phyloP scores from a whole-genome alignment of 139 green algal species.

The Pseudopediastrum boryanum region DNA sequence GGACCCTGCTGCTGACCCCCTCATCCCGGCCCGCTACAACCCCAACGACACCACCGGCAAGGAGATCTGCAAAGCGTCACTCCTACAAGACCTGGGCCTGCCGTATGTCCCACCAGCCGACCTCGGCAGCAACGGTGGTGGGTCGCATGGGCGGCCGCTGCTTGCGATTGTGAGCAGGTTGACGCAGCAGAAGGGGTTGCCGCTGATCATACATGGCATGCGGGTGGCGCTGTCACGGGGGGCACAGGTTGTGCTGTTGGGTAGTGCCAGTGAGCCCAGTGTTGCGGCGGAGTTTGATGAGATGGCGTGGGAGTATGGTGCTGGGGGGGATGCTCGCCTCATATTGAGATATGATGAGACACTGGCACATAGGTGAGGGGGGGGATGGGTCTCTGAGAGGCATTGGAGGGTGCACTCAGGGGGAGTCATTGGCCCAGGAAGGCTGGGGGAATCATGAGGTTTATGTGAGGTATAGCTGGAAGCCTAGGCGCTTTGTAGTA shows the following conservation, averaged over 20 bases:
- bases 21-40: slow-evolving; percentile 68
- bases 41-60: slow-evolving; percentile 55
- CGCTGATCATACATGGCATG: slow-evolving; percentile 81
- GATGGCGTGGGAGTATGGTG: slow-evolving; percentile 46
- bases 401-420: too few relatives aligned
- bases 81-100: slow-evolving; percentile 51
- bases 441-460: too few relatives aligned
- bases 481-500: too few relatives aligned
- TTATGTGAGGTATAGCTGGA: too few relatives aligned
- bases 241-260: slow-evolving; percentile 46
- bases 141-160: slow-evolving; percentile 63
- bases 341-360: slow-evolving; percentile 75
- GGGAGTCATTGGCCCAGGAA: too few relatives aligned
- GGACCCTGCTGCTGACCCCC: slow-evolving; percentile 66
- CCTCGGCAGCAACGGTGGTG: not conserved
- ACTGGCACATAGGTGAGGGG: slow-evolving; percentile 57
- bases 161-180: slow-evolving; percentile 85
- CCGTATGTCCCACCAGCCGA: slow-evolving; percentile 19
- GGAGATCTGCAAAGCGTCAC: slow-evolving; percentile 53
- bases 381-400: not conserved
- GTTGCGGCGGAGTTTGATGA: slow-evolving; percentile 56
- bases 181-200: slow-evolving; percentile 92
- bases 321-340: slow-evolving; percentile 51
- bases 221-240: slow-evolving; percentile 30
- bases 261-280: slow-evolving; percentile 43